A percentile compares a stretch with the other conserved stretches of the same genome.
Conservation (phyloP, 805 yeast genomes). For the Yamadazyma takamatsuzukensis region DNA sequence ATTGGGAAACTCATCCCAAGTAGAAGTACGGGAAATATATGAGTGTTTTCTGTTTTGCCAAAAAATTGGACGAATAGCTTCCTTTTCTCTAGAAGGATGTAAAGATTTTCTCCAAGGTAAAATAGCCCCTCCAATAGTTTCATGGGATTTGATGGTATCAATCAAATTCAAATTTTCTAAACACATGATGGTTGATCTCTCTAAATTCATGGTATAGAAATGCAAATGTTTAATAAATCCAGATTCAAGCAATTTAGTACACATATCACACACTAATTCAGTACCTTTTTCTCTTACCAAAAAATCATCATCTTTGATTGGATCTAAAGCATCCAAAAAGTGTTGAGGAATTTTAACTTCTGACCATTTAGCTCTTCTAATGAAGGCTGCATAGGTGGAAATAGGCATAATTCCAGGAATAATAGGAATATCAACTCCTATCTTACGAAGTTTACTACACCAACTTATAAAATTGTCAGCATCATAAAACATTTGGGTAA, state of each 20-base stretch:
- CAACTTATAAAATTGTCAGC: constrained; percentile 79
- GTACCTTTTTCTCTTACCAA: constrained; percentile 84
- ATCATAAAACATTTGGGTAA: constrained; percentile 97
- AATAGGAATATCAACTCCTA: constrained; percentile 80
- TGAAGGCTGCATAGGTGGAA: constrained; percentile 87
- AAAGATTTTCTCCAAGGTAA: constrained; percentile 92
- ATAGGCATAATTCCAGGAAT: constrained; percentile 99
- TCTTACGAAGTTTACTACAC: constrained; percentile 67
- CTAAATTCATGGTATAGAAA: constrained; percentile 96
- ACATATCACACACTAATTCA: constrained; percentile 78
- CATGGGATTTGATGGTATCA: constrained; percentile 37
- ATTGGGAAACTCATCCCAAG: constrained; percentile 98
- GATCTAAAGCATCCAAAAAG: constrained; percentile 67
- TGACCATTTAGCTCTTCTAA: constrained; percentile 95
- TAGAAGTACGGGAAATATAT: constrained; percentile 82
- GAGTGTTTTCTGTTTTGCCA: constrained; percentile 94
- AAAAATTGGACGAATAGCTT: constrained; percentile 88
- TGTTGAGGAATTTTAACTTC: constrained; percentile 74
- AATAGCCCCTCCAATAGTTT: constrained; percentile 35
- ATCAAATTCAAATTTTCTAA: constrained; percentile 68
- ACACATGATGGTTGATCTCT: constrained; percentile 84
- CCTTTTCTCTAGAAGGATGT: constrained; percentile 74
- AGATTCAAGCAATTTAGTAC: constrained; percentile 63
- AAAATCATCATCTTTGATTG: constrained; percentile 86
- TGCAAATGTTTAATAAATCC: constrained; percentile 83